These are phyloP conservation scores for Cladorrhinum sp. DNA, from an alignment of 2,329 filamentous ascomycete species.

Conservation along the genomic window DNA sequence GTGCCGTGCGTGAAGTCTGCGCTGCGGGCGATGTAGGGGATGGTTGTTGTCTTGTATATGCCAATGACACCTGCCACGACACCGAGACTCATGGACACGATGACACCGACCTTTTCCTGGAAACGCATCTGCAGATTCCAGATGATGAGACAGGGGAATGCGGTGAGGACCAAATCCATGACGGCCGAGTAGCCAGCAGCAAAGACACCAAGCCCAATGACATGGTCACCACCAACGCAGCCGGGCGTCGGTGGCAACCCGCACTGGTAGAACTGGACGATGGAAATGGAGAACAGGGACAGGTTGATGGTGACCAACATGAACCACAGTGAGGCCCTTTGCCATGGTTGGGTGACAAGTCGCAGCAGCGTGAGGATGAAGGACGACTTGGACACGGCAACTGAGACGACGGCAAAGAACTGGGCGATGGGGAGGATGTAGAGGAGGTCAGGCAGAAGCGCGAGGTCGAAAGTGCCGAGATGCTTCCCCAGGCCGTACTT, in stretches of 20 bases:
- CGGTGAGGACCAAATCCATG: conserved; percentile 47
- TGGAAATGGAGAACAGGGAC: conserved; percentile 21
- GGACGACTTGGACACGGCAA: conserved; percentile 29
- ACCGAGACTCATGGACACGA: conserved; percentile 49
- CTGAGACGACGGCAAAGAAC: conserved; percentile 26
- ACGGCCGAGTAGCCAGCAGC: conserved; percentile 8
- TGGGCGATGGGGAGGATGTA: conserved; percentile 24
- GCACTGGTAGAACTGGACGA: conserved; percentile 21
- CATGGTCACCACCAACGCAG: neutral
- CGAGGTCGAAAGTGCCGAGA: conserved; percentile 16
- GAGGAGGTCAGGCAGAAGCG: conserved; percentile 18
- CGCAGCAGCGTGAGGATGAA: conserved; percentile 27
- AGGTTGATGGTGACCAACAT: conserved; percentile 24
- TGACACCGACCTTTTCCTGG: conserved; percentile 49
- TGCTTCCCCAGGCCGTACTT: conserved; percentile 13
- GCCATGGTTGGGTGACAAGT: conserved; percentile 21
- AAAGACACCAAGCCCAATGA: conserved; percentile 2
- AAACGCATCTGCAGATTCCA: conserved; percentile 46
- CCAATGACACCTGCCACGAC: conserved; percentile 37
- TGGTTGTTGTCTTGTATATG: conserved; percentile 14
- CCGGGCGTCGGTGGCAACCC: conserved; percentile 4
- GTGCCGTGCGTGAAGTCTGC: conserved; percentile 1
- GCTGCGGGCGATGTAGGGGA: conserved; percentile 5
- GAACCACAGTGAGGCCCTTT: conserved; percentile 25
- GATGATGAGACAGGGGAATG: conserved; percentile 49